phyloP scores from a whole-genome alignment of 73 alveolate species.

The Paraurostyla sp. region DNA sequence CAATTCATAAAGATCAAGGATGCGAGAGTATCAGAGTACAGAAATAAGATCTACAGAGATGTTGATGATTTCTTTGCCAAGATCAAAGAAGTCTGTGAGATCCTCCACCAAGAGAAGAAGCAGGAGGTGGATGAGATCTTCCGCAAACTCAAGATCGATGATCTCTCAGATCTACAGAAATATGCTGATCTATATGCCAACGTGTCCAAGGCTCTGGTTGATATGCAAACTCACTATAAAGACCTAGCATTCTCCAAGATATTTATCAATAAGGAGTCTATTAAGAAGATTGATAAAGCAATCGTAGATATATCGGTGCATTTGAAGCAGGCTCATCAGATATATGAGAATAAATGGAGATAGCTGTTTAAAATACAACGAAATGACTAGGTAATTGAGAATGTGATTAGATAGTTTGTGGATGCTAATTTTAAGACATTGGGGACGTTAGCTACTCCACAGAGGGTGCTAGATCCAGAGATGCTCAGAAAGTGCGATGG shows the following conservation, averaged over 20 bases:
- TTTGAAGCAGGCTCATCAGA: not conserved
- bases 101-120: not conserved
- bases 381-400: slow-evolving; percentile 23
- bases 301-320: slow-evolving; percentile 23
- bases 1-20: slow-evolving; percentile 14
- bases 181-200: not conserved
- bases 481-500: slow-evolving; percentile 14
- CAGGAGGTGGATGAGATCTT: slow-evolving; percentile 20
- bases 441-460: slow-evolving; percentile 24
- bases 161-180: slow-evolving; percentile 16
- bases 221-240: slow-evolving; percentile 30
- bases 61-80: slow-evolving; percentile 10
- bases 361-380: not conserved
- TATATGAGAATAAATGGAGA: slow-evolving; percentile 39
- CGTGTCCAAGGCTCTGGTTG: not conserved
- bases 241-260: slow-evolving; percentile 19
- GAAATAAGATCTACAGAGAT: slow-evolving; percentile 1
- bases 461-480: slow-evolving; percentile 9
- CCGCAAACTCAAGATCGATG: slow-evolving; percentile 19
- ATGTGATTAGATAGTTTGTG: not conserved
- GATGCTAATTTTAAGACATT: slow-evolving; percentile 32
- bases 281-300: slow-evolving; percentile 41
- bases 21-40: slow-evolving; percentile 6
- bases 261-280: not conserved
- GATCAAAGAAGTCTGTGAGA: not conserved